These are phyloP conservation scores for Dendryphion nanum DNA, from an alignment of 2,329 filamentous ascomycete genomes.

Conservation along the genomic window DNA sequence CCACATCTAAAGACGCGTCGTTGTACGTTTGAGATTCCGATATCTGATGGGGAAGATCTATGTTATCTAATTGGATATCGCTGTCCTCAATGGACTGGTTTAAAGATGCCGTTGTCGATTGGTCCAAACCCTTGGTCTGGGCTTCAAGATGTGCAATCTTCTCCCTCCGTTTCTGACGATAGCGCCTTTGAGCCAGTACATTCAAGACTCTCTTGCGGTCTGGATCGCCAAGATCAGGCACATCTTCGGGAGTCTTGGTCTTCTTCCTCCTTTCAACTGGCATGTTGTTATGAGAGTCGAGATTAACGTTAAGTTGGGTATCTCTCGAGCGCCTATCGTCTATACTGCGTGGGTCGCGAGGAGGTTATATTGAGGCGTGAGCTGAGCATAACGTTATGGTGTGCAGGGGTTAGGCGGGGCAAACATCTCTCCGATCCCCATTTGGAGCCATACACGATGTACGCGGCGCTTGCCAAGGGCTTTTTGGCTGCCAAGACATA, in stretches of 20 bases:
- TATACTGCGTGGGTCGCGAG: too few species aligned
- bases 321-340: too few species aligned
- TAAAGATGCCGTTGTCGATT: too few species aligned
- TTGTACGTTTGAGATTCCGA: too few species aligned
- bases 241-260: slow-evolving; percentile 15
- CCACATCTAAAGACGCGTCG: too few species aligned
- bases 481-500: not conserved
- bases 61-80: too few species aligned
- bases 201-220: slow-evolving; percentile 32
- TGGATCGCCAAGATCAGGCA: slow-evolving; percentile 24
- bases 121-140: slow-evolving; percentile 15
- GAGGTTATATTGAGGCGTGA: too few species aligned
- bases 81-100: too few species aligned
- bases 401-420: slow-evolving; percentile 1
- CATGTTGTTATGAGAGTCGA: slow-evolving; percentile 25
- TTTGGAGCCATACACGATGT: slow-evolving; percentile 3
- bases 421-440: slow-evolving; percentile 3
- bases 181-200: slow-evolving; percentile 30
- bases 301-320: too few species aligned
- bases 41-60: too few species aligned
- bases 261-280: slow-evolving; percentile 19
- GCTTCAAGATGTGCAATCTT: slow-evolving; percentile 25
- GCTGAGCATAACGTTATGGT: slow-evolving; percentile 32
- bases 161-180: slow-evolving; percentile 25
- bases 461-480: not conserved